Conservation (phyloP, 305 asterid genomes). For the Fraxinus platypoda region DNA sequence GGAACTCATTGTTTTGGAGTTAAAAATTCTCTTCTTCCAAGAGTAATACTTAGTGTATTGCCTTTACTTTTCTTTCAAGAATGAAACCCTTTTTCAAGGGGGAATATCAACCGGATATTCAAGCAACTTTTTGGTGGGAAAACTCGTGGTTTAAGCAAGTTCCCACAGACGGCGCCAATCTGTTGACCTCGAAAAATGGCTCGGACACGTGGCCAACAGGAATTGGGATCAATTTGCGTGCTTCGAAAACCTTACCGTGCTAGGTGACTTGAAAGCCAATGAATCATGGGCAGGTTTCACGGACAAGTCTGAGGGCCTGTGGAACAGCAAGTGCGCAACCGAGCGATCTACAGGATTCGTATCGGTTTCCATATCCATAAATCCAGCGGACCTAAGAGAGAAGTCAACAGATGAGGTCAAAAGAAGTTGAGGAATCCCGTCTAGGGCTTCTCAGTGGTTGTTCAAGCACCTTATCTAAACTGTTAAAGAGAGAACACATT, state of each 20-base stretch:
- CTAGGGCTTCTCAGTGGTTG: neutral
- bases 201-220: too few relatives aligned
- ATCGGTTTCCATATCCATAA: conserved; percentile 71
- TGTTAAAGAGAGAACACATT: neutral
- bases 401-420: neutral
- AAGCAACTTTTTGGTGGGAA: too few relatives aligned
- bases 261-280: conserved; percentile 29
- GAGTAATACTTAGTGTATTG: too few relatives aligned
- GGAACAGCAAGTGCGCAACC: conserved; percentile 79
- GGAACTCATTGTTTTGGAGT: too few relatives aligned
- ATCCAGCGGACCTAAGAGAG: conserved; percentile 39
- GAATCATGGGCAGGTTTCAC: conserved; percentile 33
- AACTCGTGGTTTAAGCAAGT: too few relatives aligned
- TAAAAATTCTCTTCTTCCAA: too few relatives aligned
- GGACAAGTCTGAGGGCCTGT: conserved; percentile 63
- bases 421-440: neutral
- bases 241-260: conserved; percentile 37
- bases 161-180: too few relatives aligned
- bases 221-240: neutral
- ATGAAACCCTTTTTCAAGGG: too few relatives aligned
- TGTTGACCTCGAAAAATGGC: too few relatives aligned
- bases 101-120: too few relatives aligned
- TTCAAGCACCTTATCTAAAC: neutral
- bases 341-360: conserved; percentile 91
- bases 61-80: too few relatives aligned